phyloP scores from a whole-genome alignment of 164 flowering plant genomes.

The Vitis rupestris region DNA sequence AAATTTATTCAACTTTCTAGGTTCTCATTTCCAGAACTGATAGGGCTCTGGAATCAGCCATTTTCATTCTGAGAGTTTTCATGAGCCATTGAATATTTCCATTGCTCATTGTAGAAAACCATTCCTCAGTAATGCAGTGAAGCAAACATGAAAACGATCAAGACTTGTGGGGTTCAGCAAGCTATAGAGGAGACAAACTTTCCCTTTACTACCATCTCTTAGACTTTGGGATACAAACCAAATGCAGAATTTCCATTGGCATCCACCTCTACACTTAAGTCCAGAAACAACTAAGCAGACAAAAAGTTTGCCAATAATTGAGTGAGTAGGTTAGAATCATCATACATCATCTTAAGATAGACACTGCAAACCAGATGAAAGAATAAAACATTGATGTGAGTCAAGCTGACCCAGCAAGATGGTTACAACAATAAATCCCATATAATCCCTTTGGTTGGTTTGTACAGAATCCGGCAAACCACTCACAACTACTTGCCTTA shows the following conservation, averaged over 20 bases:
- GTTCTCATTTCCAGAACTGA: background rate
- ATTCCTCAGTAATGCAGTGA: background rate
- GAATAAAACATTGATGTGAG: conserved; percentile 14
- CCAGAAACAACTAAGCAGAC: too few species aligned
- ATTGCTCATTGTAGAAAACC: background rate
- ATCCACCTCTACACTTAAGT: too few species aligned
- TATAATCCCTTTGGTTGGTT: conserved; percentile 11
- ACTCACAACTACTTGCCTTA: conserved; percentile 13
- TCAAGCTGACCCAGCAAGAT: conserved; percentile 6
- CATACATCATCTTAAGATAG: background rate
- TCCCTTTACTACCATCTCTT: too few species aligned
- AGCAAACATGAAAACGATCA: background rate
- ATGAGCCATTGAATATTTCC: too few species aligned
- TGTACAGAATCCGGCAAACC: conserved; percentile 24
- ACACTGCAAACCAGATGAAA: conserved; percentile 14
- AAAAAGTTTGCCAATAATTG: too few species aligned
- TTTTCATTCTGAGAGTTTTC: too few species aligned
- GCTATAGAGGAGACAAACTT: too few species aligned
- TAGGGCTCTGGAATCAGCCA: background rate
- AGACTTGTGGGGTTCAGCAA: too few species aligned
- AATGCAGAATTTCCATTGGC: too few species aligned
- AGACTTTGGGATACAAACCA: background rate
- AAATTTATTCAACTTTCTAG: background rate
- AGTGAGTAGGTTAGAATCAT: too few species aligned
- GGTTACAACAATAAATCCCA: conserved; percentile 21